phyloP scores from a whole-genome alignment of 1,284 basidiomycete genomes.

The Cryptococcus neoformans region DNA sequence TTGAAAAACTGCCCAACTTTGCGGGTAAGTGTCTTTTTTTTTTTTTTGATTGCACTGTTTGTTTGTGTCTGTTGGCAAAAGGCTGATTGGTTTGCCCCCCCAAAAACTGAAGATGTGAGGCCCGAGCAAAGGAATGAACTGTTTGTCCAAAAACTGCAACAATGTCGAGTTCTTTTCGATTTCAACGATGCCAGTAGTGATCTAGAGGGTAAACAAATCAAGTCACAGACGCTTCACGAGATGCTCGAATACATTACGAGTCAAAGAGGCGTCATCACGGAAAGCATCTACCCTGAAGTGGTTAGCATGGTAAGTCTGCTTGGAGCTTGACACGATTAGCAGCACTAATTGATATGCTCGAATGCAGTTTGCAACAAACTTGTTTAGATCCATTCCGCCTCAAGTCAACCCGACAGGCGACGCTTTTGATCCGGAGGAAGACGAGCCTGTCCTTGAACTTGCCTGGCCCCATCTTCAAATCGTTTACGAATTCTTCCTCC shows the following conservation, averaged over 20 bases:
- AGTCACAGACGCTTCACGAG: constrained; percentile 95
- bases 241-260: constrained; percentile 99
- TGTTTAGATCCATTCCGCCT: constrained; percentile 99
- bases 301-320: constrained; percentile 82
- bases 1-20: constrained; percentile 93
- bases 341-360: background rate
- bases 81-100: no score
- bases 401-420: constrained; percentile 98
- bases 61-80: no score
- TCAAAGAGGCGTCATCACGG: constrained; percentile 93
- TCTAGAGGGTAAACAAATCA: constrained; percentile 96
- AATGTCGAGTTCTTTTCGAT: constrained; percentile 96
- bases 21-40: constrained; percentile 60
- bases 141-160: constrained; percentile 92
- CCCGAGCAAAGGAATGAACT: constrained; percentile 83
- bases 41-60: background rate
- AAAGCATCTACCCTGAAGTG: constrained; percentile 98
- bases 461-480: constrained; percentile 99
- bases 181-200: constrained; percentile 98
- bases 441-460: constrained; percentile 97
- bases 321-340: background rate
- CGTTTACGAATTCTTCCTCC: constrained; percentile 99
- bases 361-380: constrained; percentile 84
- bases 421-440: constrained; percentile 99
- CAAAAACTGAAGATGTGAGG: constrained; percentile 74